Conservation (phyloP, 305 asterid species). For the Solanum hybrid region DNA sequence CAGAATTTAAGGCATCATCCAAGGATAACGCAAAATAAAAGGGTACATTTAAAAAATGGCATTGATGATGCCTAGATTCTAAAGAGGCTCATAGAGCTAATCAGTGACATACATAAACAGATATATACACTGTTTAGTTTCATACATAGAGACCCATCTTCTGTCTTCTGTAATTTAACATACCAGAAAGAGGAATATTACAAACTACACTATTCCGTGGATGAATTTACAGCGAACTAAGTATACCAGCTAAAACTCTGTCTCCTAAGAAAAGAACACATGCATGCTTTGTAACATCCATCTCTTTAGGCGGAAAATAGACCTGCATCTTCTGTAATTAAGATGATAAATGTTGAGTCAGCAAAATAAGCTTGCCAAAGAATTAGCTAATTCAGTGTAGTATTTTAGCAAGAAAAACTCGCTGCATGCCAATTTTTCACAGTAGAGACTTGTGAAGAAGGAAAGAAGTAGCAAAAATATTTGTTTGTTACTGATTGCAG, state of each 20-base stretch:
- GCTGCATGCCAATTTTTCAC: neutral
- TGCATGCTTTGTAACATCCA: neutral
- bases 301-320: neutral
- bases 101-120: neutral
- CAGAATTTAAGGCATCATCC: neutral
- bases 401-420: neutral
- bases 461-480: neutral
- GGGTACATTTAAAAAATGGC: neutral
- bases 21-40: neutral
- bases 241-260: neutral
- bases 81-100: neutral
- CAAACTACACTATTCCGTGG: neutral
- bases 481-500: neutral
- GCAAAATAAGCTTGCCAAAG: neutral
- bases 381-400: neutral
- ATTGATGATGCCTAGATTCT: neutral
- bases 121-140: neutral
- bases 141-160: neutral
- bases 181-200: neutral
- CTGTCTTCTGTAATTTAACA: neutral
- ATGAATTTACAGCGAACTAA: neutral
- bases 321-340: neutral
- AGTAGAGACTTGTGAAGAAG: neutral
- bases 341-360: neutral
- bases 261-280: neutral